Conservation (phyloP, 1,139 yeast genomes). For the Diutina ranongensis region DNA sequence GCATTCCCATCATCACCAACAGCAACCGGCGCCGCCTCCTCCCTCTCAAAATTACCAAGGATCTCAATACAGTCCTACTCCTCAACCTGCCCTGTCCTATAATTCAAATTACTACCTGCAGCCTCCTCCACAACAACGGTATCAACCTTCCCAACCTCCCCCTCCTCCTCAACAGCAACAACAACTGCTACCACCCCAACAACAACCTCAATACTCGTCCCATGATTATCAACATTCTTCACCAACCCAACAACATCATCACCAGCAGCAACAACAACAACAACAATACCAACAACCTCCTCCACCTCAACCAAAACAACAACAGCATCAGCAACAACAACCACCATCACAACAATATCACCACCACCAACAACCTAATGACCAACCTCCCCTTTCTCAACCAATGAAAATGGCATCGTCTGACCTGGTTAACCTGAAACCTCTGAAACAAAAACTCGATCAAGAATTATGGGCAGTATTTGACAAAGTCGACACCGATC, state of each 20-base stretch:
- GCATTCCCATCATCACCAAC: not conserved
- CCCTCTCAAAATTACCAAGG: not conserved
- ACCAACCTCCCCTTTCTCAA: not conserved
- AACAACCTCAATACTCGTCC: conserved; percentile 9
- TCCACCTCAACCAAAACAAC: conserved; percentile 8
- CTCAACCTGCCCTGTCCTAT: not conserved
- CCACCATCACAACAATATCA: conserved; percentile 8
- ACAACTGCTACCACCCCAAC: conserved; percentile 10
- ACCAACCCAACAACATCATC: conserved; percentile 9
- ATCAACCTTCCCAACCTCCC: not conserved
- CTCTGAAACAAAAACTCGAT: conserved; percentile 30
- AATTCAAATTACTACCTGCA: conserved; percentile 8
- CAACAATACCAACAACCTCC: conserved; percentile 9
- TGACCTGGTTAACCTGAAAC: no score
- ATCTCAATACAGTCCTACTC: not conserved
- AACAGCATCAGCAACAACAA: no score
- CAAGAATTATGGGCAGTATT: conserved; percentile 41
- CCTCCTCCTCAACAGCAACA: conserved; percentile 6
- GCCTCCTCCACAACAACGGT: conserved; percentile 10
- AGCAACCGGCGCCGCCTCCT: not conserved
- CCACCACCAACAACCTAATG: conserved; percentile 9
- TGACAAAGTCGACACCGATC: conserved; percentile 42
- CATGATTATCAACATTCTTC: not conserved
- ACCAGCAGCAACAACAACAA: conserved; percentile 8
- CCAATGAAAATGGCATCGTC: conserved; percentile 4